Evolutionary conservation across 805 yeast genomes (phyloP).

Genomic region (Cyberlindnera xishuangbannaensis): DNA sequence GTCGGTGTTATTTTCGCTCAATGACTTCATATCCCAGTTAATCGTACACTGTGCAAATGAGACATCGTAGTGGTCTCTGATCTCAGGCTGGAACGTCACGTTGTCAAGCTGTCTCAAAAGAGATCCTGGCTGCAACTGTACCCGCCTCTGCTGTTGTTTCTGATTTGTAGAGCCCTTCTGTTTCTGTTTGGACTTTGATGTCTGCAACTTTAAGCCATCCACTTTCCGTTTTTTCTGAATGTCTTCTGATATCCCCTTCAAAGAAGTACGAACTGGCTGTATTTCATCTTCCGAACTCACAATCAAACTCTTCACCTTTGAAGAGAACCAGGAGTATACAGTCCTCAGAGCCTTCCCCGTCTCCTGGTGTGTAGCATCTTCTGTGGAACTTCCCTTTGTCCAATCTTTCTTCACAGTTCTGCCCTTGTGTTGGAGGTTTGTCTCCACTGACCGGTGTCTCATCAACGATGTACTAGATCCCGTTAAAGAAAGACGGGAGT

Average conservation of each 20-base stretch:
- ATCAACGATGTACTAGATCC: no score
- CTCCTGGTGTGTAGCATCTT: conserved; percentile 18
- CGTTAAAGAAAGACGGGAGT: no score
- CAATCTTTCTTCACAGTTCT: conserved; percentile 16
- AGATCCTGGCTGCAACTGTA: conserved; percentile 8
- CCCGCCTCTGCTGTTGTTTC: no score
- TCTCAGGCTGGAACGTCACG: conserved; percentile 10
- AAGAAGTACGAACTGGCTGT: no score
- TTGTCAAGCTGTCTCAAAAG: conserved; percentile 1
- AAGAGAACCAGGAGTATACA: not conserved
- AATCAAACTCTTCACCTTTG: not conserved
- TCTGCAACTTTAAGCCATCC: no score
- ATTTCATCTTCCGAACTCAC: no score
- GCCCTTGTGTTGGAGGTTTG: no score
- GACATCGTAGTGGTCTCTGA: conserved; percentile 12
- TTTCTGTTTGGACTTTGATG: no score
- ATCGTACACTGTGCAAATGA: conserved; percentile 20
- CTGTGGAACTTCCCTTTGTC: conserved; percentile 5
- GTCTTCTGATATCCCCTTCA: no score
- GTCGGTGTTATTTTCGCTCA: not conserved
- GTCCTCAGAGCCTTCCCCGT: conserved; percentile 4
- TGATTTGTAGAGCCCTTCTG: no score
- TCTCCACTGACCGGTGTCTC: not conserved
- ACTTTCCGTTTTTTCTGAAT: no score
- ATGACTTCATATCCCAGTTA: conserved; percentile 16